Evolutionary conservation across 1,284 basidiomycete genomes (phyloP), one percentile per base, ranked within the genome.

Genomic region (Moniliophthora roreri): DNA sequence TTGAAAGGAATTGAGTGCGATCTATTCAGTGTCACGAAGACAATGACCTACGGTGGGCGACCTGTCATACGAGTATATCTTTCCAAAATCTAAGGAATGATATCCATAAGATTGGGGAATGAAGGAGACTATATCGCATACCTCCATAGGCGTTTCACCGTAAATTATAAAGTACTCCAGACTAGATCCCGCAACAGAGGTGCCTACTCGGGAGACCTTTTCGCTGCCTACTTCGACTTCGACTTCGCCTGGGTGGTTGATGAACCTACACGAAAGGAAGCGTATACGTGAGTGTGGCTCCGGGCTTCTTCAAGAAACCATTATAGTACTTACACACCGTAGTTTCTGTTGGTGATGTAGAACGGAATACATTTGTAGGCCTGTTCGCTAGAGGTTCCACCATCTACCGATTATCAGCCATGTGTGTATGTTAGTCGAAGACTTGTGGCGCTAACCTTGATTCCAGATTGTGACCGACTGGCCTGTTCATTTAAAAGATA

Each of bases 331-430:
- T 32, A 32, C 16, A 90, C 77, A 34, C 87, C 87, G 58, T 89
- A 91, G 54, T 82, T 81, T 41, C 81, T 73, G 61, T 84, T 84
- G 4, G 84, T 85, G 60, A 87, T 79, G 61, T 86, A 86, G 66
- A 87, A 87, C 1, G 84, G 84, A n/a, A 87, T 76, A 55, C 81
- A 83, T 76, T 87, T 89, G 69, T 89, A 89, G 1, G 85, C 83
- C 62, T 89, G 85, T 51, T 89, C 85, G 54, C 80, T 84, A 4
- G 82, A 84, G 1, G 83, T 86, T 44, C 85, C 84, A 37, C 85
- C 83, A 63, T 87, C 85, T 59, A 47, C 16, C 20, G 10, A 37
- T 36, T 32, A 4, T 23, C 9, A 42, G 18, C 13, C 13, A 32
- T 15, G 2, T 28, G 36, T 8, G 32, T 15, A 8, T 40, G 26